These are phyloP conservation scores for Samsoniella hepiali DNA, from an alignment of 2,329 filamentous ascomycete genomes.

Conservation along the genomic window DNA sequence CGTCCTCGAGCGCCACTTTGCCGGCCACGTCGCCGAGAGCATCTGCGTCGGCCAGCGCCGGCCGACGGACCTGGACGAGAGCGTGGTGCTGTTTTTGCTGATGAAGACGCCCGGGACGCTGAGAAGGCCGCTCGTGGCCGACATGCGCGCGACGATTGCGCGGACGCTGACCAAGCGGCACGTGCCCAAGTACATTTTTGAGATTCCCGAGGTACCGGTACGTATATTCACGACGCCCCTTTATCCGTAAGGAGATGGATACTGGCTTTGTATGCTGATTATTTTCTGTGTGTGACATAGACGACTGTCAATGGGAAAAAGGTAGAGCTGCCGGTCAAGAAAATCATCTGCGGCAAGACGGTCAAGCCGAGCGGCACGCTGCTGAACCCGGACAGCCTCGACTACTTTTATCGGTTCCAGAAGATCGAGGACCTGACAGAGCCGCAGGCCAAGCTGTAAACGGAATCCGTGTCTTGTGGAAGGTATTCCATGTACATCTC, in stretches of 20 bases:
- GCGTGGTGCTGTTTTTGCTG: constrained; percentile 53
- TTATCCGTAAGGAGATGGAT: neutral
- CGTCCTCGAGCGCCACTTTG: constrained; percentile 66
- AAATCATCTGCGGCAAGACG: constrained; percentile 72
- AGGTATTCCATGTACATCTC: neutral
- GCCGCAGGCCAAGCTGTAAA: constrained; percentile 32
- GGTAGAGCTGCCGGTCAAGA: constrained; percentile 79
- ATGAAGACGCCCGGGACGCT: constrained; percentile 58
- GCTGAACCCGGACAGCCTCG: constrained; percentile 69
- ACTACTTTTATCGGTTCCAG: constrained; percentile 74
- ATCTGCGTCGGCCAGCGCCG: constrained; percentile 76
- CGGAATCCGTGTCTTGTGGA: no score
- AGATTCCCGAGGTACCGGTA: constrained; percentile 77
- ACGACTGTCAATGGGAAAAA: constrained; percentile 83
- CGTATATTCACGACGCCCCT: constrained; percentile 28
- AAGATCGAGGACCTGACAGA: constrained; percentile 33
- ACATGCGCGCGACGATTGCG: constrained; percentile 63
- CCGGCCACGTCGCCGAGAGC: constrained; percentile 62
- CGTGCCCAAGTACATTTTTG: constrained; percentile 74
- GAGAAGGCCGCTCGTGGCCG: constrained; percentile 49
- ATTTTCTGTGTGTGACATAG: constrained; percentile 35
- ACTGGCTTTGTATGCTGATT: neutral
- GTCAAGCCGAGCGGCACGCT: constrained; percentile 75
- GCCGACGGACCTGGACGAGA: constrained; percentile 52
- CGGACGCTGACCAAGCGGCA: constrained; percentile 68